Base-by-base conservation (phyloP, 2,329 filamentous ascomycete species). In the Didymella glomerata region DNA sequence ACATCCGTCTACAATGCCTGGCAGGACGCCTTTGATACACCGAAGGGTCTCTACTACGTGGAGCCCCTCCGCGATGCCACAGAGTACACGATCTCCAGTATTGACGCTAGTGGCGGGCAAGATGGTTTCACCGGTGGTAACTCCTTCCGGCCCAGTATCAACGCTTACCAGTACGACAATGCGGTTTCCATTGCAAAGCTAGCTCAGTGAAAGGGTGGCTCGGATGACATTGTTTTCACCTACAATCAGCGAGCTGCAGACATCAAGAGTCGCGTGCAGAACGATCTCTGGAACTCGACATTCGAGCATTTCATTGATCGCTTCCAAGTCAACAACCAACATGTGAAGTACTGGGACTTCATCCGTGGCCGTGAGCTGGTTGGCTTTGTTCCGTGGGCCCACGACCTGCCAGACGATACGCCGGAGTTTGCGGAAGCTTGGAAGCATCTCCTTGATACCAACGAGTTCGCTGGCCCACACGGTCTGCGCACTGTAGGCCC, bases 241-340 rank as follows among this genome's bases (percentile, higher is more conserved):
- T 72, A 63, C 36, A 66, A 59, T 13, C 22, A 50, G 20, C 73
- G 64, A 24, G 79, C 79, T 1, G 60, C 64, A 1, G 71, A 71
- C 0, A 65, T 81, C 38, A 80, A 80, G 51, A 52, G 51, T 2
- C 69, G 68, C 2, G 75, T 80, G 1, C 79, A 81, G 41, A 61
- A 73, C 5, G 68, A 74, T 4, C 75, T 81, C 18, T 81, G 79
- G 79, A 81, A 81, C 62, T 74, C 70, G 10, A 80, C 78, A 2
- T 74, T 80, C 5, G 63, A 76, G 52, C 79, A 81, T 65, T 81
- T 81, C 45, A 79, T 81, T 60, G 79, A 81, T 58, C 76, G 79
- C 11, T 77, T 73, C 61, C 68, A 81, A 41, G 71, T 74, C 13
- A 67, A 72, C 62, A 81, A 79, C 52, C 57, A 72, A 4, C 75